Evolutionary conservation across 2,329 filamentous ascomycete species (phyloP).

Genomic region (Leptographium procerum): DNA sequence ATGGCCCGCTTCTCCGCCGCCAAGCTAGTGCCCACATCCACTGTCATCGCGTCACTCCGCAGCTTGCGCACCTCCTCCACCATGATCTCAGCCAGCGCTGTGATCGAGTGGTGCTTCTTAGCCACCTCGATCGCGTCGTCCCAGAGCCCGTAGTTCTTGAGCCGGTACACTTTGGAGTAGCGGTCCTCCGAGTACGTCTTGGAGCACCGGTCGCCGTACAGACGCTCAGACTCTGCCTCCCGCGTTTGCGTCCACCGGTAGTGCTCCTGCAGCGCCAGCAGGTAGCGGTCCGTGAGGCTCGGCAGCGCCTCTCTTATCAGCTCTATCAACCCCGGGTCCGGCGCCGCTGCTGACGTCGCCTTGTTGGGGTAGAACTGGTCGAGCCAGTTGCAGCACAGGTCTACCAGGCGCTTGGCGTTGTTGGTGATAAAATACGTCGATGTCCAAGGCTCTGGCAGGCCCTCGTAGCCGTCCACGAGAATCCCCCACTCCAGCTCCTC

Average conservation of each 20-base stretch:
- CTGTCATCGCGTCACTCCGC: slow-evolving; percentile 22
- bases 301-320: slow-evolving; percentile 38
- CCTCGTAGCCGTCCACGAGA: slow-evolving; percentile 51
- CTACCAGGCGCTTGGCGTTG: slow-evolving; percentile 47
- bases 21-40: slow-evolving; percentile 23
- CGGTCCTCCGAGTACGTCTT: slow-evolving; percentile 38
- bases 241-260: slow-evolving; percentile 37
- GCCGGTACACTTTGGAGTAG: slow-evolving; percentile 38
- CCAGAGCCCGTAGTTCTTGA: slow-evolving; percentile 45
- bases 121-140: slow-evolving; percentile 47
- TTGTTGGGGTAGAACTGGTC: slow-evolving; percentile 29
- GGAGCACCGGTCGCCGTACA: slow-evolving; percentile 33
- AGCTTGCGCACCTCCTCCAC: slow-evolving; percentile 38
- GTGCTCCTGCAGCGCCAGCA: slow-evolving; percentile 42
- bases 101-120: slow-evolving; percentile 44
- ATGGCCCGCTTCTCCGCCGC: slow-evolving; percentile 29
- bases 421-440: slow-evolving; percentile 53
- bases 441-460: slow-evolving; percentile 77
- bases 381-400: slow-evolving; percentile 46
- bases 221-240: slow-evolving; percentile 29
- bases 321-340: slow-evolving; percentile 28
- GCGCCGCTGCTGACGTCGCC: slow-evolving; percentile 8
- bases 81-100: slow-evolving; percentile 44
- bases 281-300: slow-evolving; percentile 41
- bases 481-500: slow-evolving; percentile 58